Evolutionary conservation across 192 early-diverging fungal species (phyloP).

Genomic region (Linnemannia hyalina): DNA sequence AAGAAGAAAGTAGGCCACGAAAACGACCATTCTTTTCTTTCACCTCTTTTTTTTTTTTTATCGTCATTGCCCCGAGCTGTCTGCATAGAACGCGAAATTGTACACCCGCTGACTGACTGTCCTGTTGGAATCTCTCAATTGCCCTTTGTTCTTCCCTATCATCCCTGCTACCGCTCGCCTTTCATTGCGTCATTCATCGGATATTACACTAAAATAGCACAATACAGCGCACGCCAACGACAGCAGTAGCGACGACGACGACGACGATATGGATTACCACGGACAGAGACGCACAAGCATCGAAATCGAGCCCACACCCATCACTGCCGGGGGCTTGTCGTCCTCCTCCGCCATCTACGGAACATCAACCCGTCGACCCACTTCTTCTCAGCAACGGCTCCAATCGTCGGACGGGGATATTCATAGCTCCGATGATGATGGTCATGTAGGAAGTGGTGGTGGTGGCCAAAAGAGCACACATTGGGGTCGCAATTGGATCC

Average conservation of each 20-base stretch:
- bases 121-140: too few relatives aligned
- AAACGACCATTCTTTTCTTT: background rate
- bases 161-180: background rate
- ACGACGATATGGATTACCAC: constrained; percentile 1
- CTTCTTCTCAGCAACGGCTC: constrained; percentile 8
- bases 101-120: background rate
- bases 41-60: background rate
- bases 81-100: background rate
- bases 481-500: constrained; percentile 28
- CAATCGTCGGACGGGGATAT: background rate
- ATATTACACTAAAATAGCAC: background rate
- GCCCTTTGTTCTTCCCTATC: background rate
- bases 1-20: background rate
- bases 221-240: background rate
- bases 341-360: background rate
- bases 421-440: background rate
- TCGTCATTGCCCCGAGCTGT: background rate
- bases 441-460: background rate
- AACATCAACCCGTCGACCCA: background rate
- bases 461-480: background rate
- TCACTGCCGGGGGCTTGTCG: background rate
- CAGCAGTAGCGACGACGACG: background rate
- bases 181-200: background rate
- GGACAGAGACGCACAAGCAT: background rate
- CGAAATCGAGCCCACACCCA: constrained; percentile 14